Percentiles rank a stretch among this genome's conserved stretches.
phyloP scores from a whole-genome alignment of 768 basidiomycete species.

The Mycena belliarum region DNA sequence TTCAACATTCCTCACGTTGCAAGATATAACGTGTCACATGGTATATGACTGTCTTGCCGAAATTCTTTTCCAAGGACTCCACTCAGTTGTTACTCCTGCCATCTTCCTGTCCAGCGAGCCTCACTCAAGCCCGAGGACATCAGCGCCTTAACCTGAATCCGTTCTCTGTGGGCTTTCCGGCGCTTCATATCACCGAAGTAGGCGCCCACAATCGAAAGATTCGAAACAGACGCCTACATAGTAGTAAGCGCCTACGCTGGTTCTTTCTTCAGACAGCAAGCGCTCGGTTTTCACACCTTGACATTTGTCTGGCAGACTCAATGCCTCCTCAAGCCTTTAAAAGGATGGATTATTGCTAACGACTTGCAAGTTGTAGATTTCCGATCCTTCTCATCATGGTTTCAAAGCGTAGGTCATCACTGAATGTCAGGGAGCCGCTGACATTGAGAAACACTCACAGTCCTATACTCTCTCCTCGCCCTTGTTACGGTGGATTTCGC shows the following conservation, averaged over 20 bases:
- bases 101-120: background rate
- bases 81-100: background rate
- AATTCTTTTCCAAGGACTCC: background rate
- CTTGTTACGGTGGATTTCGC: slow-evolving; percentile 7
- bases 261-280: too few relatives aligned
- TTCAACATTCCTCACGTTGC: too few relatives aligned
- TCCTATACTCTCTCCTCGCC: slow-evolving; percentile 9
- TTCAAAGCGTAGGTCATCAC: slow-evolving; percentile 1
- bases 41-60: too few relatives aligned
- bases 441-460: background rate
- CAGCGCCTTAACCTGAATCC: background rate
- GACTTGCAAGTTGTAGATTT: too few relatives aligned
- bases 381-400: background rate
- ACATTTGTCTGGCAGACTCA: too few relatives aligned
- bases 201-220: too few relatives aligned
- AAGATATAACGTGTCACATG: too few relatives aligned
- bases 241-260: too few relatives aligned
- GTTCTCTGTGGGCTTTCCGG: background rate
- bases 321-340: too few relatives aligned
- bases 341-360: too few relatives aligned
- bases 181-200: background rate
- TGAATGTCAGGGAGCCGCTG: background rate
- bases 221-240: too few relatives aligned
- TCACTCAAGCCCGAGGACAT: background rate
- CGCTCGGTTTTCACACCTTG: too few relatives aligned